These are phyloP conservation scores for Quercus lobata DNA, from an alignment of 331 rosid species.

Conservation along the genomic window DNA sequence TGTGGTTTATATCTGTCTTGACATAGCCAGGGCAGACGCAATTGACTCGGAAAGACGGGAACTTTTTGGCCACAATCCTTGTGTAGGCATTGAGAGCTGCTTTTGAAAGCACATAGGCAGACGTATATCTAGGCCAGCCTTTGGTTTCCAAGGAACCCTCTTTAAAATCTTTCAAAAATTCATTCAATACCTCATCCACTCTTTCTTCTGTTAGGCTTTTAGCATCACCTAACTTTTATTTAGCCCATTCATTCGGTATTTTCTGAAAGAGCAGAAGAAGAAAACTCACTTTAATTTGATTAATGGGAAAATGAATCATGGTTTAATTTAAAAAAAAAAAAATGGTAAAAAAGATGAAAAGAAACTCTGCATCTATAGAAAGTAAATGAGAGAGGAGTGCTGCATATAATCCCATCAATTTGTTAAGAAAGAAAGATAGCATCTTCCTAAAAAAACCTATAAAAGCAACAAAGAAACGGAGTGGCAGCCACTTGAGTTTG, in stretches of 20 bases:
- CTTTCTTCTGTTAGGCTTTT: slow-evolving; percentile 11
- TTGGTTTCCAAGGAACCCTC: slow-evolving; percentile 16
- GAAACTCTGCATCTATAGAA: too few relatives aligned
- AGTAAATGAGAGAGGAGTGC: too few relatives aligned
- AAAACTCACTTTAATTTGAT: background rate
- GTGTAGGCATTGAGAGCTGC: slow-evolving; percentile 23
- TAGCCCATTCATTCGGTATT: slow-evolving; percentile 20
- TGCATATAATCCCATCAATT: too few relatives aligned
- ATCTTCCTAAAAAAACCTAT: too few relatives aligned
- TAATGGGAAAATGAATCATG: too few relatives aligned
- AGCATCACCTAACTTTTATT: slow-evolving; percentile 12
- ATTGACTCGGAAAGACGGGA: slow-evolving; percentile 13
- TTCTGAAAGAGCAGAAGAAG: background rate
- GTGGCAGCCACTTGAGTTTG: too few relatives aligned
- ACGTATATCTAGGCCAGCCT: slow-evolving; percentile 17
- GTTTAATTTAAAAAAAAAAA: too few relatives aligned
- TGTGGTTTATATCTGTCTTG: slow-evolving; percentile 19
- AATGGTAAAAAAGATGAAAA: too few relatives aligned
- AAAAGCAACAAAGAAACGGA: too few relatives aligned
- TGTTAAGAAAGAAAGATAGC: too few relatives aligned
- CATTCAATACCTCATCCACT: slow-evolving; percentile 14
- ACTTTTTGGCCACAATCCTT: slow-evolving; percentile 26
- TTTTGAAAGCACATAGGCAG: slow-evolving; percentile 26
- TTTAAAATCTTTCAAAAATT: slow-evolving; percentile 22
- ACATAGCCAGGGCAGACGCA: slow-evolving; percentile 25